Base-by-base conservation (phyloP, 371 early-diverging fungal genomes). In the Lichtheimia ornata region DNA sequence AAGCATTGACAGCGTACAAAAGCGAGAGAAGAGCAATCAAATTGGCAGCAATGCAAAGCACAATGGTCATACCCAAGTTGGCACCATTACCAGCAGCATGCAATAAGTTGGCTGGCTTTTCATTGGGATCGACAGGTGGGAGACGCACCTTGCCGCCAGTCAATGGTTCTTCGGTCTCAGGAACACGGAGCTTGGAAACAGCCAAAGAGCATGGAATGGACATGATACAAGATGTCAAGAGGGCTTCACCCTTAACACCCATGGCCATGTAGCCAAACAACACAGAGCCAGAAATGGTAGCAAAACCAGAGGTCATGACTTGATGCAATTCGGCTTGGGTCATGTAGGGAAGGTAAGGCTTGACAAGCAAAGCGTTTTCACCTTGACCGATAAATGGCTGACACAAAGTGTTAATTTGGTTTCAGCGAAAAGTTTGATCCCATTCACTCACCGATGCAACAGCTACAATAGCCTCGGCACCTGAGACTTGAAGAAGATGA, bases 51-150 rank as follows among this genome's bases (percentile, higher is more conserved):
- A 96, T 93, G 56, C 94, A 74, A 40, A 91, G 77, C 35, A 78
- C 76, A 40, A 96, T 85, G 50, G 88, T 84, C 55, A 94, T 81
- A 70, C 96, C 96, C 28, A 86, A 81, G 53, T 88, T 89, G 42
- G 96, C 93, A 57, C 96, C 96, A 66, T 90, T 92, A 62, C 88
- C 89, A 59, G 91, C 84, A 15, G 95, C 95, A 67, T 94, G 94
- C 50, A 96, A 73, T 17, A 93, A 65, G 66, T 93, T 94, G 64
- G 76, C 78, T 58, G 84, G 78, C 27, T 82, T 77, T 2, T 42
- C 30, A 20, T 45, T 35, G 0, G 42, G 50, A 12, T 71, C 67
- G 6, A 76, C 73, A 6, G 55, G 71, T 47, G 47, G 47, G 1
- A 47, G 18, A 5, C 11, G 47, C 14, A 88, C 85, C 28, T 70